These are phyloP conservation scores for Plasmodium vinckei DNA, from an alignment of 169 alveolate species.

Conservation along the genomic window DNA sequence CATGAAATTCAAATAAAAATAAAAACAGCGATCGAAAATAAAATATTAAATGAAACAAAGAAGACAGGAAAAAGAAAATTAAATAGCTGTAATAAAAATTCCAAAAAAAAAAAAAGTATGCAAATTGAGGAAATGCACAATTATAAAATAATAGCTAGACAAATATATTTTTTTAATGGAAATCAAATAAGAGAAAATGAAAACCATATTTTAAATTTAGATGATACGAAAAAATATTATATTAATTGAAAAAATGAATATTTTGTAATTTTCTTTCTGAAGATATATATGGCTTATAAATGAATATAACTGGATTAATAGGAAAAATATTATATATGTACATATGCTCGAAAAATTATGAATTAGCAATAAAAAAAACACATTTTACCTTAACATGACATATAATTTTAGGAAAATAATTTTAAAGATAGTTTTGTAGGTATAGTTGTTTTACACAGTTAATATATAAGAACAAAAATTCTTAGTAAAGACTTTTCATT, in stretches of 20 bases:
- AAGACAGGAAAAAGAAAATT: slow-evolving; percentile 49
- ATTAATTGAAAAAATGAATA: too few relatives aligned
- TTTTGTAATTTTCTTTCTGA: too few relatives aligned
- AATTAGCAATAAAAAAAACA: neutral
- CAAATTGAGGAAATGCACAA: slow-evolving; percentile 16
- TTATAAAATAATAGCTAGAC: slow-evolving; percentile 21
- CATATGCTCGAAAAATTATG: slow-evolving; percentile 7
- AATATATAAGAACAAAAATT: too few relatives aligned
- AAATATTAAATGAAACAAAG: slow-evolving; percentile 44
- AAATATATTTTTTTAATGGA: slow-evolving; percentile 16
- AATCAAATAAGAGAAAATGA: neutral
- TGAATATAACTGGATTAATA: neutral
- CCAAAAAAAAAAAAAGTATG: slow-evolving; percentile 33
- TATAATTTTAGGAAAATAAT: neutral
- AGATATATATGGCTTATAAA: neutral
- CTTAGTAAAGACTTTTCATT: neutral
- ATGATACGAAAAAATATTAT: too few relatives aligned
- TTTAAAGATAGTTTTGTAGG: neutral
- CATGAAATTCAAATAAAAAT: slow-evolving; percentile 46
- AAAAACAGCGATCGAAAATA: slow-evolving; percentile 53
- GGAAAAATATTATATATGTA: neutral
- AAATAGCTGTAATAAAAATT: slow-evolving; percentile 30
- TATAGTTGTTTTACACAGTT: too few relatives aligned
- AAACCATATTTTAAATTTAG: neutral
- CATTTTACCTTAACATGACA: neutral